These are phyloP conservation scores for Moesziomyces globuligerus DNA, from an alignment of 1,284 basidiomycete species.

Conservation along the genomic window DNA sequence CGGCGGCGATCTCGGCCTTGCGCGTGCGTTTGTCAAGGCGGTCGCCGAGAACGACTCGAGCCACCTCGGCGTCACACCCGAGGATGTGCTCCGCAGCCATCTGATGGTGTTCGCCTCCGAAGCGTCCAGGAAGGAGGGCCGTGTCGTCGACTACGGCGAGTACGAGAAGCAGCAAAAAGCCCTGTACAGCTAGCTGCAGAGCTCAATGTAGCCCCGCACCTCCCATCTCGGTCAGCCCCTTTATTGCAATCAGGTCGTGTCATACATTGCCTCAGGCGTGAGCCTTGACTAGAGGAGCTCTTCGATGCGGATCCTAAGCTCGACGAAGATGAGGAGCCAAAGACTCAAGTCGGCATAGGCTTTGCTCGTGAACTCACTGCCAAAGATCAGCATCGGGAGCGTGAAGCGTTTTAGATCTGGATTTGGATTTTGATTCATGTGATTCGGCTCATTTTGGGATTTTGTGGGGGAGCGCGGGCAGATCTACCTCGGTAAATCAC, in stretches of 20 bases:
- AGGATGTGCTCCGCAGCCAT: constrained; percentile 35
- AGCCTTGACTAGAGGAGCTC: too few relatives aligned
- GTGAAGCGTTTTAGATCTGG: not conserved
- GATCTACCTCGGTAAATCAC: constrained; percentile 29
- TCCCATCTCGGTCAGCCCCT: too few relatives aligned
- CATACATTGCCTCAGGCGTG: too few relatives aligned
- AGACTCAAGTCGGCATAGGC: too few relatives aligned
- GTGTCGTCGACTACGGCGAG: constrained; percentile 22
- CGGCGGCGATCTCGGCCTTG: constrained; percentile 32
- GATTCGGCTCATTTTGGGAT: not conserved
- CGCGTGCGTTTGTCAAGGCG: constrained; percentile 41
- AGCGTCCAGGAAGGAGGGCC: constrained; percentile 20
- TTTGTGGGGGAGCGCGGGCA: constrained; percentile 11
- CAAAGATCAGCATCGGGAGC: not conserved
- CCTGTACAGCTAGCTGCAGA: constrained; percentile 8
- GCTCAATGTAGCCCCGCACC: too few relatives aligned
- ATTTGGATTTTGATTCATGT: constrained; percentile 5
- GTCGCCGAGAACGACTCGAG: constrained; percentile 27
- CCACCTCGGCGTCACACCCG: constrained; percentile 33
- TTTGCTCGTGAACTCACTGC: too few relatives aligned
- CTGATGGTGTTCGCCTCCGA: constrained; percentile 37
- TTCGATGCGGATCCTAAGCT: too few relatives aligned
- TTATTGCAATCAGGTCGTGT: too few relatives aligned
- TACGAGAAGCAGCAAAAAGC: constrained; percentile 32
- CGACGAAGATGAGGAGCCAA: not conserved